Conservation (phyloP, 148 eudicot genomes). For the Rhododendron henanense region DNA sequence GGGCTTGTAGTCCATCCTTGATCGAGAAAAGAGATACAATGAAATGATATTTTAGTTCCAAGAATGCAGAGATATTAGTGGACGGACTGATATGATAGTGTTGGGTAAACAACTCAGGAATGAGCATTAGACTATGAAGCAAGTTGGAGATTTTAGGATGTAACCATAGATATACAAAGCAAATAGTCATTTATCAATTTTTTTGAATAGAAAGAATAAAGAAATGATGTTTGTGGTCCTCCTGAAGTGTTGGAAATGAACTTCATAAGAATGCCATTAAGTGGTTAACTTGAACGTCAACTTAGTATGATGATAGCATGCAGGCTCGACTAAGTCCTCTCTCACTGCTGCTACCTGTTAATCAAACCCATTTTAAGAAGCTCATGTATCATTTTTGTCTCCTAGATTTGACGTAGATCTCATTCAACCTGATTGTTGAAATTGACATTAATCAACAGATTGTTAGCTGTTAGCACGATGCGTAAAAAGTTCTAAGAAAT, state of each 20-base stretch:
- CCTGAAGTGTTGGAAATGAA: too few relatives aligned
- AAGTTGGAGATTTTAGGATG: not conserved
- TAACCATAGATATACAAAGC: not conserved
- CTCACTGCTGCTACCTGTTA: not conserved
- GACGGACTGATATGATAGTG: not conserved
- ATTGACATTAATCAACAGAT: not conserved
- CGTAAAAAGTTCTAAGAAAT: not conserved
- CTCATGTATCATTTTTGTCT: not conserved
- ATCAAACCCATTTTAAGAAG: not conserved
- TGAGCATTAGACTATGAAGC: not conserved
- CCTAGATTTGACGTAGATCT: not conserved
- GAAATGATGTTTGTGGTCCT: not conserved
- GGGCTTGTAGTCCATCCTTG: not conserved
- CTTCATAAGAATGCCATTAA: too few relatives aligned
- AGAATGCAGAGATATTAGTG: not conserved
- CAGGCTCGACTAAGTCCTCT: not conserved
- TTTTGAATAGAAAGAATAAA: not conserved
- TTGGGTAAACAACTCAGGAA: not conserved
- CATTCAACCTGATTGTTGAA: not conserved
- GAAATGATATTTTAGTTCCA: not conserved
- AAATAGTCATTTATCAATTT: not conserved
- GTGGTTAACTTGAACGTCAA: not conserved
- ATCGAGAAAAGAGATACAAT: not conserved
- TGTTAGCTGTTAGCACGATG: not conserved
- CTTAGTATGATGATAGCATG: not conserved